Conservation (phyloP, 352 stramenopile genomes). For the Phytophthora pluvialis region DNA sequence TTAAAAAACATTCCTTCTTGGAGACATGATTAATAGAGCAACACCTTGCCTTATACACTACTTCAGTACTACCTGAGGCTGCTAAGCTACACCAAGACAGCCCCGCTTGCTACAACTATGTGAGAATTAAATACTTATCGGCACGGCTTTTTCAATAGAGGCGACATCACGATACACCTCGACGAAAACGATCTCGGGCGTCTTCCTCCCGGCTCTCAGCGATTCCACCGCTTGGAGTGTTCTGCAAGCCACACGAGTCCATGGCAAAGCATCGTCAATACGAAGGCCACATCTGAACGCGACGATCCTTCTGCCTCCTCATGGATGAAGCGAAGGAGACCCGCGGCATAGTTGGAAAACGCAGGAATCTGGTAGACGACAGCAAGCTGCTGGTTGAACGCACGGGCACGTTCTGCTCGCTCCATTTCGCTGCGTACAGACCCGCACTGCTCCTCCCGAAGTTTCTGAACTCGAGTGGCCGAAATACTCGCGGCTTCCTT, state of each 20-base stretch:
- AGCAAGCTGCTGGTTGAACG: slow-evolving; percentile 74
- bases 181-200: slow-evolving; percentile 6
- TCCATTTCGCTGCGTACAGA: slow-evolving; percentile 73
- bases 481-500: slow-evolving; percentile 57
- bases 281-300: slow-evolving; percentile 77
- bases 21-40: slow-evolving; percentile 9
- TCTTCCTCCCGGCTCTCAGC: slow-evolving; percentile 20
- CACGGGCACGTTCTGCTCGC: slow-evolving; percentile 62
- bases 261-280: slow-evolving; percentile 82
- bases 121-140: slow-evolving; percentile 44
- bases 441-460: slow-evolving; percentile 65
- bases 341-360: slow-evolving; percentile 73
- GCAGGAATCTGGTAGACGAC: slow-evolving; percentile 80
- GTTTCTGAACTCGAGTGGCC: slow-evolving; percentile 36
- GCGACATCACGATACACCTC: slow-evolving; percentile 7
- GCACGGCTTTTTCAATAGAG: slow-evolving; percentile 35
- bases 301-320: slow-evolving; percentile 74
- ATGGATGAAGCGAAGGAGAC: slow-evolving; percentile 76
- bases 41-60: slow-evolving; percentile 35
- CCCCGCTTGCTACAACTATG: slow-evolving; percentile 25
- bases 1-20: slow-evolving; percentile 11
- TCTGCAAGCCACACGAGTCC: slow-evolving; percentile 83
- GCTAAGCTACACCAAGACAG: slow-evolving; percentile 9
- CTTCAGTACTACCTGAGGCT: slow-evolving; percentile 19
- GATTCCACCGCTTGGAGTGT: slow-evolving; percentile 65